Percentiles rank a stretch among this genome's conserved stretches.
Conservation (phyloP, 768 basidiomycete species). For the Vishniacozyma victoriae region DNA sequence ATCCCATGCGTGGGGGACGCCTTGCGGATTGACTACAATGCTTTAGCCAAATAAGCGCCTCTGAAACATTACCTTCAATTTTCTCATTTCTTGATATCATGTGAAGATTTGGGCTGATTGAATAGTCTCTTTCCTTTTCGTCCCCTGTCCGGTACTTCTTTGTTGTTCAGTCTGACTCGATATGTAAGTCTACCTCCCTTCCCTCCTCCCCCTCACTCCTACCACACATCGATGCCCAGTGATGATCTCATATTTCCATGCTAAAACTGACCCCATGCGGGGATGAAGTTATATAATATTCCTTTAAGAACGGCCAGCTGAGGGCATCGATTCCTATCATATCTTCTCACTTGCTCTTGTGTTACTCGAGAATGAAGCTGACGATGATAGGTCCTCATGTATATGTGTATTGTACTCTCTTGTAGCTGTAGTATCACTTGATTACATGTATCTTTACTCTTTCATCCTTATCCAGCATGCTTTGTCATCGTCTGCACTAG, state of each 20-base stretch:
- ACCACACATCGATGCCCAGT: slow-evolving; percentile 13
- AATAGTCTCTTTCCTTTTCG: neutral
- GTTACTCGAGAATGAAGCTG: no score
- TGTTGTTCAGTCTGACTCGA: neutral
- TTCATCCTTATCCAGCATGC: no score
- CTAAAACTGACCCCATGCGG: slow-evolving; percentile 43
- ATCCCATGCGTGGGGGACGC: slow-evolving; percentile 32
- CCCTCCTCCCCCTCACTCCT: neutral
- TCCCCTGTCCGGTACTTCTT: neutral
- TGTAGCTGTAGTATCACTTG: no score
- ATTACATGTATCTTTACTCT: no score
- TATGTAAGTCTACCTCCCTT: neutral
- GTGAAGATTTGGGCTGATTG: neutral
- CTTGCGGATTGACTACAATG: slow-evolving; percentile 31
- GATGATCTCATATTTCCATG: slow-evolving; percentile 45
- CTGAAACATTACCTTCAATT: slow-evolving; percentile 24
- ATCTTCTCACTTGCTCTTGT: no score
- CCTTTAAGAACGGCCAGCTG: slow-evolving; percentile 36
- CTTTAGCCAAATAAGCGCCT: slow-evolving; percentile 28
- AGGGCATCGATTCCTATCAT: slow-evolving; percentile 13
- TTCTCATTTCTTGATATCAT: neutral
- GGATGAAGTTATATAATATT: slow-evolving; percentile 37
- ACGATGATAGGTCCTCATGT: no score
- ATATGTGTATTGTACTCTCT: no score
- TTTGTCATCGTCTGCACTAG: no score